A percentile compares a stretch with the other conserved stretches of the same genome.
phyloP scores from a whole-genome alignment of 2,329 filamentous ascomycete genomes.

The Trichoderma sp. region DNA sequence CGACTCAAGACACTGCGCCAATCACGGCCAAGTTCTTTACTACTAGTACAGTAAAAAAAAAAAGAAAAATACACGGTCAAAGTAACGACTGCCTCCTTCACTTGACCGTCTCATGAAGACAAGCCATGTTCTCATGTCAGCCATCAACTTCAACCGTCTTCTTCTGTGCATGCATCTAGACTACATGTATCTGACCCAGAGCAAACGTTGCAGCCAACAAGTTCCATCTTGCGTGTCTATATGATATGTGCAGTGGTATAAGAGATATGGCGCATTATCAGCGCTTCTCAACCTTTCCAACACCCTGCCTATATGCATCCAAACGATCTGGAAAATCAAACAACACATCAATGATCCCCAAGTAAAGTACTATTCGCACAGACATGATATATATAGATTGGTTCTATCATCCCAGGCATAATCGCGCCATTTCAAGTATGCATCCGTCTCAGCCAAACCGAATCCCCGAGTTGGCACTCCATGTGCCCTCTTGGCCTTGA shows the following conservation, averaged over 20 bases:
- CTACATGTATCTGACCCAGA: neutral
- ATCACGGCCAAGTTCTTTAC: no score
- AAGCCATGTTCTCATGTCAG: neutral
- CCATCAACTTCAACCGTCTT: neutral
- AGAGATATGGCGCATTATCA: neutral
- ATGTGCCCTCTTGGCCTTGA: conserved; percentile 45
- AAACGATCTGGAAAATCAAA: neutral
- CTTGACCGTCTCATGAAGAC: neutral
- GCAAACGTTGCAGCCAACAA: neutral
- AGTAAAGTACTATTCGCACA: neutral
- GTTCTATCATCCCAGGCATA: neutral
- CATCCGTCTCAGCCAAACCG: conserved; percentile 49
- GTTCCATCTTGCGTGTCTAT: neutral
- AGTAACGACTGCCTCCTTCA: neutral
- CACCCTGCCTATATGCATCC: neutral
- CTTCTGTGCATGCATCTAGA: neutral
- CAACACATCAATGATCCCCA: neutral
- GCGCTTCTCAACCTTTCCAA: neutral
- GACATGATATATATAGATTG: neutral
- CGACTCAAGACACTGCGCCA: neutral
- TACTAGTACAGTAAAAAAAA: no score
- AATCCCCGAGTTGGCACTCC: conserved; percentile 62
- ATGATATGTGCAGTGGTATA: neutral
- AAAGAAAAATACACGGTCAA: no score
- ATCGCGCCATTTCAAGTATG: neutral